Evolutionary conservation across 768 basidiomycete species (phyloP).

Genomic region (button mushroom (Agaricus bisporus)): DNA sequence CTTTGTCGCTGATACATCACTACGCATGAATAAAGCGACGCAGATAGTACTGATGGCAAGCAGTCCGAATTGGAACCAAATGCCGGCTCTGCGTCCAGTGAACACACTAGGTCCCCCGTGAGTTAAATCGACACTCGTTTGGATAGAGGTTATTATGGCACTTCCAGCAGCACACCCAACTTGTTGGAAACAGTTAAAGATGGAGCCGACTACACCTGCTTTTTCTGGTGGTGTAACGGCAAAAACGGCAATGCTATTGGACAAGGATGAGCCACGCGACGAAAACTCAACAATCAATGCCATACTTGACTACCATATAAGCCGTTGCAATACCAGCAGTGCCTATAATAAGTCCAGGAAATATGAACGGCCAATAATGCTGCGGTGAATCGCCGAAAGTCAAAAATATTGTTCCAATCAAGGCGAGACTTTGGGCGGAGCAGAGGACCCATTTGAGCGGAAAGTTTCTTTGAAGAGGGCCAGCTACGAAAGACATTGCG

Average conservation of each 20-base stretch:
- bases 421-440: slow-evolving; percentile 26
- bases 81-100: neutral
- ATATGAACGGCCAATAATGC: slow-evolving; percentile 37
- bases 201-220: slow-evolving; percentile 45
- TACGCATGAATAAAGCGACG: neutral
- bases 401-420: slow-evolving; percentile 30
- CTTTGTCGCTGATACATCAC: too few species aligned
- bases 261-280: slow-evolving; percentile 30
- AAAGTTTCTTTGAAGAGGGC: slow-evolving; percentile 22
- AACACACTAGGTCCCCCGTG: neutral
- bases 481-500: slow-evolving; percentile 26
- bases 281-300: neutral
- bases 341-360: slow-evolving; percentile 42
- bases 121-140: slow-evolving; percentile 26
- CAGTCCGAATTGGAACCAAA: neutral
- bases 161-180: slow-evolving; percentile 42
- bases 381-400: slow-evolving; percentile 29
- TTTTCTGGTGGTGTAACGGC: slow-evolving; percentile 35
- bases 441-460: slow-evolving; percentile 39
- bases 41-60: neutral
- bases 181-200: slow-evolving; percentile 46
- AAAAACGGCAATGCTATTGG: slow-evolving; percentile 39
- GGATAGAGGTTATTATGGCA: slow-evolving; percentile 39
- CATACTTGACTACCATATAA: slow-evolving; percentile 19
- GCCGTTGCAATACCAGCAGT: slow-evolving; percentile 35